Evolutionary conservation across 768 basidiomycete genomes (phyloP).

Genomic region (Tulasnella sp.): DNA sequence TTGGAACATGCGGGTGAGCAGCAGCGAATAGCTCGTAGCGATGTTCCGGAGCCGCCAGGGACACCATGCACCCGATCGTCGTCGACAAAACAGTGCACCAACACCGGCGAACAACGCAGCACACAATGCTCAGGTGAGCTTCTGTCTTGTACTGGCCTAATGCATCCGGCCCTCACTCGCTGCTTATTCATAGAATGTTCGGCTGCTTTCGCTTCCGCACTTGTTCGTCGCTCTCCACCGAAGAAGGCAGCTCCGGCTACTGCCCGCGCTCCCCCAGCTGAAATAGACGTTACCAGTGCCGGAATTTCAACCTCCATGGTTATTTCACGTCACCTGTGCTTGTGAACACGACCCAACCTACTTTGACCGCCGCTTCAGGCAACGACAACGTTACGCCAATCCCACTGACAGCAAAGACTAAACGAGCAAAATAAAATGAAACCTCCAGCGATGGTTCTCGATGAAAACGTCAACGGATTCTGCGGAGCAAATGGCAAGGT

Average conservation of each 20-base stretch:
- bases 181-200: slow-evolving; percentile 71
- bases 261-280: slow-evolving; percentile 64
- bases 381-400: too few relatives aligned
- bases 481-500: slow-evolving; percentile 42
- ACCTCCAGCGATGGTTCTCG: slow-evolving; percentile 87
- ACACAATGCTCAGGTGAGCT: slow-evolving; percentile 36
- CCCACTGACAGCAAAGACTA: too few relatives aligned
- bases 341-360: slow-evolving; percentile 38
- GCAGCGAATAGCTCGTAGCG: slow-evolving; percentile 45
- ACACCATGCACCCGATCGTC: slow-evolving; percentile 40
- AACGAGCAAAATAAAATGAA: slow-evolving; percentile 72
- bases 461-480: slow-evolving; percentile 87
- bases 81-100: slow-evolving; percentile 42
- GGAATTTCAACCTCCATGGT: slow-evolving; percentile 62
- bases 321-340: slow-evolving; percentile 62
- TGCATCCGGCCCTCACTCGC: neutral
- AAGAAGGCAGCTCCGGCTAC: slow-evolving; percentile 60
- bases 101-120: slow-evolving; percentile 34
- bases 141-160: too few relatives aligned
- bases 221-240: slow-evolving; percentile 61
- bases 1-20: slow-evolving; percentile 79
- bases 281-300: slow-evolving; percentile 50
- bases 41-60: too few relatives aligned
- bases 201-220: slow-evolving; percentile 89
- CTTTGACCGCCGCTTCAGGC: too few relatives aligned